Conservation (phyloP, 345 rosid genomes). For the Pistacia integerrima region DNA sequence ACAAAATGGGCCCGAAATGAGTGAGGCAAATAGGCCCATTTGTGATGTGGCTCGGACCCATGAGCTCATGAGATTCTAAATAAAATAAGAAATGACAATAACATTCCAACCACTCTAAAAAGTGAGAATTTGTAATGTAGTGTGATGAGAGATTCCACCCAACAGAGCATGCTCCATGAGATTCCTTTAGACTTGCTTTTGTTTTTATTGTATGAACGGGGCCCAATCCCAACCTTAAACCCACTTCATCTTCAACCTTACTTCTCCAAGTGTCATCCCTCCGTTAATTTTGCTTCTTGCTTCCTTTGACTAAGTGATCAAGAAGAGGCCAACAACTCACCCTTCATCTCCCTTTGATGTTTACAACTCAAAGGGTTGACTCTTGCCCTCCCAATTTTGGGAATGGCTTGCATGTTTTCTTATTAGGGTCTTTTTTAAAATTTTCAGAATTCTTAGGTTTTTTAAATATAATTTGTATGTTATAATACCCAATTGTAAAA, state of each 20-base stretch:
- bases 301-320: constrained; percentile 6
- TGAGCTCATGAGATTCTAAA: no score
- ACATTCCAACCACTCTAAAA: neutral
- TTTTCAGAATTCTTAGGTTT: neutral
- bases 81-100: no score
- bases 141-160: constrained; percentile 12
- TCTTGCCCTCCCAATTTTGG: neutral
- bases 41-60: no score
- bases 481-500: no score
- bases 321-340: constrained; percentile 15
- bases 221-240: neutral
- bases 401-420: constrained; percentile 33
- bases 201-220: neutral
- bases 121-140: constrained; percentile 8
- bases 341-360: neutral
- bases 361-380: constrained; percentile 18
- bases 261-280: constrained; percentile 42
- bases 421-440: neutral
- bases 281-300: constrained; percentile 14
- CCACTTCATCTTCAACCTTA: neutral
- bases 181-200: constrained; percentile 12
- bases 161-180: constrained; percentile 8
- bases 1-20: no score
- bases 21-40: no score
- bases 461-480: no score